A percentile compares a stretch with the other conserved stretches of the same genome.
These are phyloP conservation scores for Flaveria brownii DNA, from an alignment of 129 eudicot species.

Conservation along the genomic window DNA sequence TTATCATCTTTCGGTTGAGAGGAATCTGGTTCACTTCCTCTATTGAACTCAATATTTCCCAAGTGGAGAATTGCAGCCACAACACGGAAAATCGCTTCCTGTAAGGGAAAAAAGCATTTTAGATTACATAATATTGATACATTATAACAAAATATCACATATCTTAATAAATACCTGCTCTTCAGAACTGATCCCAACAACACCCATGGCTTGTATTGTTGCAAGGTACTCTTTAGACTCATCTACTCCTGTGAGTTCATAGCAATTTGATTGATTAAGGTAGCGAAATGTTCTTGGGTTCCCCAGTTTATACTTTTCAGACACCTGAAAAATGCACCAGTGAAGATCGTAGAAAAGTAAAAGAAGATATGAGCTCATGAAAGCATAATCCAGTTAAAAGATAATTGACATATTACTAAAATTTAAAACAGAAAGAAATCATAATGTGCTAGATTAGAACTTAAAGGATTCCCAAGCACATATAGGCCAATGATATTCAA, in stretches of 20 bases:
- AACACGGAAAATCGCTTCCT: conserved; percentile 96
- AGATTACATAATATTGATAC: neutral
- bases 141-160: neutral
- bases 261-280: conserved; percentile 83
- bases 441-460: conserved; percentile 7
- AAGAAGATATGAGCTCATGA: neutral
- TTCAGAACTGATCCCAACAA: conserved; percentile 79
- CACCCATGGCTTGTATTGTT: conserved; percentile 80
- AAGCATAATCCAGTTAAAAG: conserved; percentile 1
- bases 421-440: neutral
- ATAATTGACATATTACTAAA: conserved; percentile 9
- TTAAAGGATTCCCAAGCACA: conserved; percentile 1
- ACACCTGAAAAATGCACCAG: conserved; percentile 50
- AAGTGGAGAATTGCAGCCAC: conserved; percentile 92
- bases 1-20: conserved; percentile 85
- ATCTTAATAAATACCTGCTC: conserved; percentile 60
- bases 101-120: conserved; percentile 25
- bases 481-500: conserved; percentile 1
- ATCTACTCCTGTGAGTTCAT: conserved; percentile 62
- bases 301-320: conserved; percentile 70
- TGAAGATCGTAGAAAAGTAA: neutral
- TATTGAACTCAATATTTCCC: conserved; percentile 76
- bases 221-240: conserved; percentile 72
- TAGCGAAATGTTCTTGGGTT: conserved; percentile 72
- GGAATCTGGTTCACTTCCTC: conserved; percentile 71